These are phyloP conservation scores for Friedmanniomyces endolithicus DNA, from an alignment of 495 filamentous ascomycete genomes.

Conservation along the genomic window DNA sequence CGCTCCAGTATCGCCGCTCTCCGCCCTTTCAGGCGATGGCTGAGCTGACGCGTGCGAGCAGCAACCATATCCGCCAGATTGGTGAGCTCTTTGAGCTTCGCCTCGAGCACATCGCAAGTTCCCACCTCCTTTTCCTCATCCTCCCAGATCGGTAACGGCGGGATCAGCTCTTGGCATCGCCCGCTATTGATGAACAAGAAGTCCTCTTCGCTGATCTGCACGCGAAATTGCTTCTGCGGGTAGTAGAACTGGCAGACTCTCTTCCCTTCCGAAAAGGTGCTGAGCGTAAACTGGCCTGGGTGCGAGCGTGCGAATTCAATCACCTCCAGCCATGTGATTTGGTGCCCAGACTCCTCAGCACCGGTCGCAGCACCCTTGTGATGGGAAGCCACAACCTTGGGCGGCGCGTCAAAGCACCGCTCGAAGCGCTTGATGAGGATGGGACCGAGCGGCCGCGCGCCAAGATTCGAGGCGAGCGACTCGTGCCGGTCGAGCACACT, in stretches of 20 bases:
- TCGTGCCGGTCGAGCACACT: slow-evolving; percentile 75
- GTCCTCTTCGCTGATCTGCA: slow-evolving; percentile 81
- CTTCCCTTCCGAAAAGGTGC: slow-evolving; percentile 51
- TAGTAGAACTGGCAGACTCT: slow-evolving; percentile 63
- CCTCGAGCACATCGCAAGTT: slow-evolving; percentile 70
- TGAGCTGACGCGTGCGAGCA: slow-evolving; percentile 65
- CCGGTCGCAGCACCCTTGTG: slow-evolving; percentile 49
- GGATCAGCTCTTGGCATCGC: slow-evolving; percentile 70
- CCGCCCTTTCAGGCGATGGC: slow-evolving; percentile 62
- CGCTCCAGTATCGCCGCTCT: slow-evolving; percentile 35
- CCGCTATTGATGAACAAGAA: slow-evolving; percentile 70
- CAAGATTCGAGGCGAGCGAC: slow-evolving; percentile 71
- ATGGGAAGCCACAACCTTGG: slow-evolving; percentile 53
- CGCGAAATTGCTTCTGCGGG: slow-evolving; percentile 57
- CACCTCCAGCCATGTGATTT: slow-evolving; percentile 68
- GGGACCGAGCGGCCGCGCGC: slow-evolving; percentile 68
- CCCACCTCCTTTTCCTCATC: slow-evolving; percentile 77
- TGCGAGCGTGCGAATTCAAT: slow-evolving; percentile 72
- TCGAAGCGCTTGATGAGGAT: slow-evolving; percentile 78
- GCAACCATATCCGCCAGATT: slow-evolving; percentile 71
- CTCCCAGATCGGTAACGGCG: slow-evolving; percentile 69
- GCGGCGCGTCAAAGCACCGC: slow-evolving; percentile 69
- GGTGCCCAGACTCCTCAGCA: slow-evolving; percentile 37
- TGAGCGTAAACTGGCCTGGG: slow-evolving; percentile 65
- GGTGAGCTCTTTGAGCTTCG: slow-evolving; percentile 58